phyloP scores from a whole-genome alignment of 1,284 basidiomycete species.

The Cryptococcus sp. region DNA sequence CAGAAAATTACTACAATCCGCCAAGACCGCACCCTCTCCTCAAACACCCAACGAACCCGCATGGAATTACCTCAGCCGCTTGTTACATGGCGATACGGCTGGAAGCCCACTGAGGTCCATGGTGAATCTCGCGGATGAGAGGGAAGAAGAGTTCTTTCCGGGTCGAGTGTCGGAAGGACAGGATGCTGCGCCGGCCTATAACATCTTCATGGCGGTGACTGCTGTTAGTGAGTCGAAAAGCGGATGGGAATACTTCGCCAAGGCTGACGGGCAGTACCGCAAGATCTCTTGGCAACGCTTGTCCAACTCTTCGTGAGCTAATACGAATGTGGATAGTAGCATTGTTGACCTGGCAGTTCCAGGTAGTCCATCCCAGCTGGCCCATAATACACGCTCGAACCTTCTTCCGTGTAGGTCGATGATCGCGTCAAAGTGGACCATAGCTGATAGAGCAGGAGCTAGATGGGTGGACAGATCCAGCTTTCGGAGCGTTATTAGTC shows the following conservation, averaged over 20 bases:
- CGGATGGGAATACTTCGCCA: not conserved
- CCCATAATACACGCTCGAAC: constrained; percentile 2
- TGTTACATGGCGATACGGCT: not conserved
- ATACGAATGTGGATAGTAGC: too few species aligned
- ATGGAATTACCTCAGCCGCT: constrained; percentile 2
- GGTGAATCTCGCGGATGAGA: constrained; percentile 1
- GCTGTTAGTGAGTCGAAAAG: constrained; percentile 2
- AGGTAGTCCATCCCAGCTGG: constrained; percentile 3
- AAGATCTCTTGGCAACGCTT: constrained; percentile 1
- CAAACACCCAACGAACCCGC: constrained; percentile 3
- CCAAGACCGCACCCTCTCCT: constrained; percentile 1
- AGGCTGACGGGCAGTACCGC: not conserved
- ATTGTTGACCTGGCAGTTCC: too few species aligned
- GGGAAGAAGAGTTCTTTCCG: constrained; percentile 1
- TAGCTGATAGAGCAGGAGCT: not conserved
- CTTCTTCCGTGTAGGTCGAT: not conserved
- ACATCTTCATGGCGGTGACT: constrained; percentile 3
- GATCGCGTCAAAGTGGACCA: not conserved
- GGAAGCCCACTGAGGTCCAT: not conserved
- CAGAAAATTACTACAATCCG: not conserved
- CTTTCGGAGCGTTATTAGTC: not conserved
- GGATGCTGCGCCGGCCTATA: not conserved
- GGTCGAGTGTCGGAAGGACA: not conserved
- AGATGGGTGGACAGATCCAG: constrained; percentile 2
- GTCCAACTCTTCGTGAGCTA: constrained; percentile 1